These are phyloP conservation scores for Cyclanthera cordifolia DNA, from an alignment of 306 rosid genomes.

Conservation along the genomic window DNA sequence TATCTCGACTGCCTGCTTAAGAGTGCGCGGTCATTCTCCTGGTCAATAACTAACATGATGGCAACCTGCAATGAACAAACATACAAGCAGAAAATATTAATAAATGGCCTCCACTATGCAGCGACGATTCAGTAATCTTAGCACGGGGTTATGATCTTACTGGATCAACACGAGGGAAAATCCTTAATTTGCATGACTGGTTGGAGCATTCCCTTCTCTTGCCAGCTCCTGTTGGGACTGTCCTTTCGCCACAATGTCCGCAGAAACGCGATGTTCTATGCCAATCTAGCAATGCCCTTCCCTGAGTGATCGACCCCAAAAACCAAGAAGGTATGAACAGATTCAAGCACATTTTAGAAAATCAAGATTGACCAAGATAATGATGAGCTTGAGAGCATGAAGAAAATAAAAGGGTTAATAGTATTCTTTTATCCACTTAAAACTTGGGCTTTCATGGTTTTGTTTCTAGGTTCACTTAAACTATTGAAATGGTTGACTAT, in stretches of 20 bases:
- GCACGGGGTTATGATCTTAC: slow-evolving; percentile 27
- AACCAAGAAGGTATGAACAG: slow-evolving; percentile 11
- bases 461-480: too few relatives aligned
- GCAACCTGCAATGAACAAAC: slow-evolving; percentile 44
- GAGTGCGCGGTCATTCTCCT: slow-evolving; percentile 62
- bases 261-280: slow-evolving; percentile 56
- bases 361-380: background rate
- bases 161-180: slow-evolving; percentile 90
- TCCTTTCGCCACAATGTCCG: slow-evolving; percentile 76
- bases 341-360: background rate
- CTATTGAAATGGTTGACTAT: too few relatives aligned
- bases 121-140: slow-evolving; percentile 3
- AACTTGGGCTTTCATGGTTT: too few relatives aligned
- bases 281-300: slow-evolving; percentile 85
- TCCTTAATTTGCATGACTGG: slow-evolving; percentile 54
- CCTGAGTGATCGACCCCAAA: slow-evolving; percentile 36
- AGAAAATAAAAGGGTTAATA: too few relatives aligned
- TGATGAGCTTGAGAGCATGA: background rate
- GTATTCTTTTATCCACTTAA: too few relatives aligned
- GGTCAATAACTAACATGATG: slow-evolving; percentile 84
- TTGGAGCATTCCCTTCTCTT: slow-evolving; percentile 69
- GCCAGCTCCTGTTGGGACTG: slow-evolving; percentile 66
- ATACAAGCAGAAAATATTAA: slow-evolving; percentile 1
- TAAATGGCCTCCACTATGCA: background rate
- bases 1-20: slow-evolving; percentile 47